Conservation (phyloP, 2,329 filamentous ascomycete species). For the Fusarium buharicum region DNA sequence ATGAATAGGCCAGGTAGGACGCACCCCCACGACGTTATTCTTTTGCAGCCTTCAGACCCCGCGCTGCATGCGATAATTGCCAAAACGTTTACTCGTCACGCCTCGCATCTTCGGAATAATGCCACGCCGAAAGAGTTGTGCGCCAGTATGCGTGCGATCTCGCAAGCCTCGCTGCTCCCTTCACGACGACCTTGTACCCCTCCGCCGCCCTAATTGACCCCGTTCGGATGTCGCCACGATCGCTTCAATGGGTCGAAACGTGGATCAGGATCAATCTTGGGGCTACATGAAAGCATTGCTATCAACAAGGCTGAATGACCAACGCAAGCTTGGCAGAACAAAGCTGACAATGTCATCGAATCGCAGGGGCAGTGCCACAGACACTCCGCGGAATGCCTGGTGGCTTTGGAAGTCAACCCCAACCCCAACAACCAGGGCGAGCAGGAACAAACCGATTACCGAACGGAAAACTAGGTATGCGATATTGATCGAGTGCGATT, state of each 20-base stretch:
- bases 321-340: constrained; percentile 33
- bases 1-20: constrained; percentile 72
- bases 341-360: constrained; percentile 45
- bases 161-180: constrained; percentile 23
- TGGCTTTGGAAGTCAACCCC: constrained; percentile 69
- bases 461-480: constrained; percentile 71
- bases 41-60: constrained; percentile 43
- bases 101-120: constrained; percentile 15
- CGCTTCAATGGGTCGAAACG: constrained; percentile 30
- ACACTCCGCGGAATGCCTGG: constrained; percentile 70
- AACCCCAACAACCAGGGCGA: constrained; percentile 64
- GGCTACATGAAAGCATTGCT: constrained; percentile 10
- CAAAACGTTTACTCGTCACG: constrained; percentile 13
- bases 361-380: constrained; percentile 68
- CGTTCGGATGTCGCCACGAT: constrained; percentile 28
- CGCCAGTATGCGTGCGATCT: constrained; percentile 27
- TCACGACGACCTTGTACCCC: constrained; percentile 32
- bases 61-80: constrained; percentile 41
- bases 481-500: constrained; percentile 5
- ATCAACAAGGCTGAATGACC: constrained; percentile 15
- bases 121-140: constrained; percentile 16
- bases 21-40: constrained; percentile 44
- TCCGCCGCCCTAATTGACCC: constrained; percentile 25
- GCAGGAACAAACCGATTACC: constrained; percentile 69
- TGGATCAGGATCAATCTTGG: constrained; percentile 3